Base-by-base conservation (phyloP, 2,329 filamentous ascomycete genomes). In the Fusarium setosum region DNA sequence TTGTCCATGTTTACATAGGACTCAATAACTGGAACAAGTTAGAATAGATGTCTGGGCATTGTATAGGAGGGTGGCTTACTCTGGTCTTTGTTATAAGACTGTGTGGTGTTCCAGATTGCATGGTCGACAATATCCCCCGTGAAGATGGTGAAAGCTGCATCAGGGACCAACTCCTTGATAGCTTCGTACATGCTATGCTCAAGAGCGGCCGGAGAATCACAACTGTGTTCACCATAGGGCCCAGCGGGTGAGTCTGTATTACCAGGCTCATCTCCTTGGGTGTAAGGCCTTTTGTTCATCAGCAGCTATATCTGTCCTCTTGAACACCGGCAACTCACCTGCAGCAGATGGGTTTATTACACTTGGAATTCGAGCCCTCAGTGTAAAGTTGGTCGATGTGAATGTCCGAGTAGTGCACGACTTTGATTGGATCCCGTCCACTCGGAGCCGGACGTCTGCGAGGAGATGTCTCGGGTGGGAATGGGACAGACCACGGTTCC, bases 401-500 rank as follows among this genome's bases (percentile, higher is more conserved):
- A 38, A 87, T 85, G 63, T 89, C 87, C 12, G 84, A 87, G 72
- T 85, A 85, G 68, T 89, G 87, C 21, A 88, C 84, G 5, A 89
- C 77, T 65, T 84, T 82, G 63, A 88, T 70, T 6, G 85, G 82
- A 6, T 75, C 67, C 70, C 81, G 73, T 4, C 81, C 80, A 50
- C 82, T 85, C 3, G 83, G 76, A 2, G 55, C 38, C 15, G 81
- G 79, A 13, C 82, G 78, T 13, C 59, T 67, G 15, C 69, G 68
- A 15, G 73, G 56, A 8, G 80, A 77, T 60, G 82, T 81, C 8
- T 77, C 67, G 7, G 76, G 75, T 12, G 84, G 82, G 44, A 86
- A 81, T 2, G 72, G 69, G 13, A 86, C 74, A 13, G 75, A 74
- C 70, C 81, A 81, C 2, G 77, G 59, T 13, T 79, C 74, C 12